Base-by-base conservation (phyloP, 441 rosid species). In the Erodium trifolium region DNA sequence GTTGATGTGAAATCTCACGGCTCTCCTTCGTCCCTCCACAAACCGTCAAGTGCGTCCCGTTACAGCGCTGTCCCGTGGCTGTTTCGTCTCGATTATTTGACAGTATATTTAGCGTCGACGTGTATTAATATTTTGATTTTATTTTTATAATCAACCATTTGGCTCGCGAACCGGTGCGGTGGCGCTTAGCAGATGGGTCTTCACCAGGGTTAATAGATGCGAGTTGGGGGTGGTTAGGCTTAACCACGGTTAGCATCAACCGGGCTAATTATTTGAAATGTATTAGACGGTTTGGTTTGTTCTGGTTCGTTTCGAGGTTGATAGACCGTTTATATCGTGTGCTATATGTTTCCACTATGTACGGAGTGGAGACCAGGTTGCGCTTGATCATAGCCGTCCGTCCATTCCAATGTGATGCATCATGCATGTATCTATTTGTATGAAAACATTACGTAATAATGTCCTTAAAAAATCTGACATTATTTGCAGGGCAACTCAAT, bases 31-130 rank as follows among this genome's bases (percentile, higher is more conserved):
- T 66, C 73, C 7, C 35, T 43, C 31, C 65, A 45, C 5, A 67
- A 70, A 70, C 79, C 75, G 82, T 77, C 73, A 49, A 68, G 66
- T 60, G 70, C 75, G 72, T 77, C 74, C 68, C 68, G 73, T 77
- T 66, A 72, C 72, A 59, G 65, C 57, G 71, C 65, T 75, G 43
- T 53, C 13, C 13, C 34, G 49, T 5, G 68, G 72, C 67, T 53
- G 18, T 34, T 64, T 43, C 12, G 31, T 23, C 31, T 29, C 75
- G 59, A 51, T 71, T 34, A 79, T 71, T 70, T 75, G 74, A 77
- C 83, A 75, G 83, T 72, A 78, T 74, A 75, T 73, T 72, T 37
- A 67, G 70, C 37, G 37, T 34, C 37, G 37, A 34, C 5, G 37
- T 34, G 37, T 34, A 34, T 51, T 14, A n/a, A n/a, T n/a, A 51